Evolutionary conservation across 2,329 filamentous ascomycete species (phyloP).

Genomic region (Lecanicillium sp.): DNA sequence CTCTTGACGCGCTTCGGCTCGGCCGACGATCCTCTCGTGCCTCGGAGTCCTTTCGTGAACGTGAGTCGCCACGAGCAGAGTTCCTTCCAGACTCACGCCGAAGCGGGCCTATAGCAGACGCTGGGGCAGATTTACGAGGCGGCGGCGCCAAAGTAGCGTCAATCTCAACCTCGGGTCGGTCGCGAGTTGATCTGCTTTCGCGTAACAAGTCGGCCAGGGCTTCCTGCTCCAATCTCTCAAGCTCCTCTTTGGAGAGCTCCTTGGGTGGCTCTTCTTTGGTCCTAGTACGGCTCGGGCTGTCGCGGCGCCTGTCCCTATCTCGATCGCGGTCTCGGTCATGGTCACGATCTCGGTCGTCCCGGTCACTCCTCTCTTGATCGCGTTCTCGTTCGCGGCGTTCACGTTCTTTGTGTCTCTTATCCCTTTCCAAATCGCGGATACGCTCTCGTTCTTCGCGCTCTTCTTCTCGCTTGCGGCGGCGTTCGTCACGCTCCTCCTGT

Average conservation of each 20-base stretch:
- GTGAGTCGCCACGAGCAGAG: constrained; percentile 27
- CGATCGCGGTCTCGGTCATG: constrained; percentile 25
- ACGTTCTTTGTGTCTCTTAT: constrained; percentile 30
- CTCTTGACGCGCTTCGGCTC: constrained; percentile 27
- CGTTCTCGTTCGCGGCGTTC: constrained; percentile 29
- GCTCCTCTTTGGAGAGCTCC: constrained; percentile 49
- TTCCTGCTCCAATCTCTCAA: constrained; percentile 48
- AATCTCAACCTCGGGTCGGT: constrained; percentile 47
- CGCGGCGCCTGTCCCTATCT: constrained; percentile 24
- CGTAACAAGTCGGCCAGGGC: constrained; percentile 49
- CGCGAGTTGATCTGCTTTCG: constrained; percentile 44
- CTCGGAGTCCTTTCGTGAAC: constrained; percentile 17
- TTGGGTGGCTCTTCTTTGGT: constrained; percentile 32
- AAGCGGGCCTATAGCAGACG: constrained; percentile 52
- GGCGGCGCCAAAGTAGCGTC: constrained; percentile 48
- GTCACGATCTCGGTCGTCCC: constrained; percentile 29
- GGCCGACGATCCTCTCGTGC: constrained; percentile 21
- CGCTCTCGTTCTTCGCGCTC: constrained; percentile 47
- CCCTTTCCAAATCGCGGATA: constrained; percentile 30
- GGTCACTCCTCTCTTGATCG: constrained; percentile 23
- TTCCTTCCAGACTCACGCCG: constrained; percentile 35
- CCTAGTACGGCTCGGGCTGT: constrained; percentile 21
- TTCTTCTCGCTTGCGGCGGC: constrained; percentile 41
- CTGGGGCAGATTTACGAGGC: constrained; percentile 41
- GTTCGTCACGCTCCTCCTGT: constrained; percentile 41